These are phyloP conservation scores for Escallonia rubra DNA, from an alignment of 129 eudicot genomes.

Conservation along the genomic window DNA sequence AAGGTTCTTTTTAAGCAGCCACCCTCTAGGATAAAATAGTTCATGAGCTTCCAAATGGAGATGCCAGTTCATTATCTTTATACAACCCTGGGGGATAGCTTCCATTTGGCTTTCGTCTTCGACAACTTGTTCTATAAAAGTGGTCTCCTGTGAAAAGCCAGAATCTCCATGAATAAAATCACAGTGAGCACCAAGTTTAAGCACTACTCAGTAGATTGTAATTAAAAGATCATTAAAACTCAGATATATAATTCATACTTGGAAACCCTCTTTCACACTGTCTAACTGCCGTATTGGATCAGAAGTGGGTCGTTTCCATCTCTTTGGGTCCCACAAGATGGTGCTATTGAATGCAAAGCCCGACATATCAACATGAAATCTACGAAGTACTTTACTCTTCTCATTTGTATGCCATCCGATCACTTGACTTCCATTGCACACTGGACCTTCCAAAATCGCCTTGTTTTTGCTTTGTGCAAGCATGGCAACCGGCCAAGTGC, in stretches of 20 bases:
- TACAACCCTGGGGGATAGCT: slow-evolving; percentile 65
- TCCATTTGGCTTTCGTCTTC: slow-evolving; percentile 99
- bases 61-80: slow-evolving; percentile 91
- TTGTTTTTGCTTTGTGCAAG: slow-evolving; percentile 89
- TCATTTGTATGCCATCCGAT: slow-evolving; percentile 98
- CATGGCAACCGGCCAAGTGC: slow-evolving; percentile 99
- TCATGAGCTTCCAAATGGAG: slow-evolving; percentile 81
- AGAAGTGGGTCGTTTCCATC: slow-evolving; percentile 73
- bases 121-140: slow-evolving; percentile 87
- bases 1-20: slow-evolving; percentile 80
- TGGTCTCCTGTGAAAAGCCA: slow-evolving; percentile 70
- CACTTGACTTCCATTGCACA: slow-evolving; percentile 80
- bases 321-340: slow-evolving; percentile 93
- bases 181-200: background rate
- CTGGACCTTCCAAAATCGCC: slow-evolving; percentile 94
- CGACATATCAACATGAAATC: slow-evolving; percentile 99
- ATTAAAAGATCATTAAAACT: background rate
- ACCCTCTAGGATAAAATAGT: slow-evolving; percentile 69
- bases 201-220: background rate
- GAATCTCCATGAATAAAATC: slow-evolving; percentile 1
- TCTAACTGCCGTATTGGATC: slow-evolving; percentile 78
- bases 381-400: slow-evolving; percentile 82
- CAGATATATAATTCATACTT: slow-evolving; percentile 37
- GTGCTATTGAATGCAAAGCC: slow-evolving; percentile 99
- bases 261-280: slow-evolving; percentile 95